These are phyloP conservation scores for Hymenoscyphus occultus DNA, from an alignment of 2,329 filamentous ascomycete genomes.

Conservation along the genomic window DNA sequence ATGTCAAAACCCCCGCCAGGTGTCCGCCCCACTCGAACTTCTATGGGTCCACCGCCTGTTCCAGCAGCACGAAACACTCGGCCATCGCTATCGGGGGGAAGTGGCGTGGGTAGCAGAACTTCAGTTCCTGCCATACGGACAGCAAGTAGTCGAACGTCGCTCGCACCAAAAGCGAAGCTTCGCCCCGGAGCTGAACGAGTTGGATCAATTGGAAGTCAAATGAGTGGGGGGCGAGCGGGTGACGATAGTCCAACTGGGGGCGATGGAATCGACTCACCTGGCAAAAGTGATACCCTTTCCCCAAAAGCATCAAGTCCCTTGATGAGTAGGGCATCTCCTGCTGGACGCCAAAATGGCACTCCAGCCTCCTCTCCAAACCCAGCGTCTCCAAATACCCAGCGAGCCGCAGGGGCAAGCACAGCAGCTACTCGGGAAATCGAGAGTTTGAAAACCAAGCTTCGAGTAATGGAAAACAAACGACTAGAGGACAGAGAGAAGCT, in stretches of 20 bases:
- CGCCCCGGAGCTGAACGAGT: slow-evolving; percentile 34
- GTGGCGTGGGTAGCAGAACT: slow-evolving; percentile 35
- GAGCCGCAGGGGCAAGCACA: slow-evolving; percentile 27
- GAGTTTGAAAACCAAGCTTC: slow-evolving; percentile 82
- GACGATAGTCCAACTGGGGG: slow-evolving; percentile 31
- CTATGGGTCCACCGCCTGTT: slow-evolving; percentile 62
- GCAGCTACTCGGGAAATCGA: slow-evolving; percentile 63
- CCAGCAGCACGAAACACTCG: slow-evolving; percentile 38
- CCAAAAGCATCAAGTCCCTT: slow-evolving; percentile 34
- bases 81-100: slow-evolving; percentile 39
- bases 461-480: slow-evolving; percentile 83
- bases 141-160: slow-evolving; percentile 22
- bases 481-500: slow-evolving; percentile 82
- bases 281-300: slow-evolving; percentile 42
- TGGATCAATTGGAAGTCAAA: slow-evolving; percentile 33
- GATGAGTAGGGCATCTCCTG: slow-evolving; percentile 28
- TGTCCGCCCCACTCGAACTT: slow-evolving; percentile 53
- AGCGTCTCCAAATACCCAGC: slow-evolving; percentile 27
- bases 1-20: slow-evolving; percentile 53
- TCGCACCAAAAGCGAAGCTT: slow-evolving; percentile 31
- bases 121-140: slow-evolving; percentile 23
- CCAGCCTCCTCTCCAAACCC: slow-evolving; percentile 27
- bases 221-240: slow-evolving; percentile 31
- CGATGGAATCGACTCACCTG: slow-evolving; percentile 41
- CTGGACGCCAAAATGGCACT: slow-evolving; percentile 24